Percentiles rank a stretch among this genome's conserved stretches.
Conservation (phyloP, 2,329 filamentous ascomycete genomes). For the Ilyonectria destructans region DNA sequence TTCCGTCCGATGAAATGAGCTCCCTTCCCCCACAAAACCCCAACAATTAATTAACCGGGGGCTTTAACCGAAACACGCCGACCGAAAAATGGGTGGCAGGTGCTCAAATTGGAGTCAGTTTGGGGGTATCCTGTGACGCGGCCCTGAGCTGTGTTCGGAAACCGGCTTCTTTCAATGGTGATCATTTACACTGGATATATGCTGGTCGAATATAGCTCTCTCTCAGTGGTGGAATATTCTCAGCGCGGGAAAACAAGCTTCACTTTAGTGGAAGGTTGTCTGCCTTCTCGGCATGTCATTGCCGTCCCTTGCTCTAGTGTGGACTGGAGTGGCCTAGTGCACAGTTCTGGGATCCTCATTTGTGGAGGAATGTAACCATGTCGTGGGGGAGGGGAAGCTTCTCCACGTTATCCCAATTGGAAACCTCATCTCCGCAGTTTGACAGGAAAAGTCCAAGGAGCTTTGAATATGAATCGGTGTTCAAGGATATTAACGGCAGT, state of each 20-base stretch:
- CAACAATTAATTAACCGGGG: not conserved
- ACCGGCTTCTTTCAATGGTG: conserved; percentile 2
- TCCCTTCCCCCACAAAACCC: conserved; percentile 1
- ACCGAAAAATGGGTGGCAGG: not conserved
- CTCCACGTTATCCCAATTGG: not conserved
- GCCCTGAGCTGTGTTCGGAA: not conserved
- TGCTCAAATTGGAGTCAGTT: not conserved
- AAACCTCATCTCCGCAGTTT: not conserved
- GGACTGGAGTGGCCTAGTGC: not conserved
- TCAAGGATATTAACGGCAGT: not conserved
- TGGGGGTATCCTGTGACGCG: not conserved
- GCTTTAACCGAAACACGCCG: not conserved
- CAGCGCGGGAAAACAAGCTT: not conserved
- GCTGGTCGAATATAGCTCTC: not conserved
- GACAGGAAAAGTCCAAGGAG: not conserved
- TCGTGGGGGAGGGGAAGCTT: not conserved
- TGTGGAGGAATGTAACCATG: not conserved
- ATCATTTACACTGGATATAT: not conserved
- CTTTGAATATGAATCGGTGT: not conserved
- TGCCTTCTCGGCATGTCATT: not conserved
- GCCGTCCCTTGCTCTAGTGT: not conserved
- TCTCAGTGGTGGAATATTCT: conserved; percentile 1
- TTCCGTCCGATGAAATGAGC: not conserved
- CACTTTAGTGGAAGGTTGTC: not conserved
- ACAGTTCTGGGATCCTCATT: not conserved